These are phyloP conservation scores for Pseudogymnoascus sp. DNA, from an alignment of 2,329 filamentous ascomycete genomes.

Conservation along the genomic window DNA sequence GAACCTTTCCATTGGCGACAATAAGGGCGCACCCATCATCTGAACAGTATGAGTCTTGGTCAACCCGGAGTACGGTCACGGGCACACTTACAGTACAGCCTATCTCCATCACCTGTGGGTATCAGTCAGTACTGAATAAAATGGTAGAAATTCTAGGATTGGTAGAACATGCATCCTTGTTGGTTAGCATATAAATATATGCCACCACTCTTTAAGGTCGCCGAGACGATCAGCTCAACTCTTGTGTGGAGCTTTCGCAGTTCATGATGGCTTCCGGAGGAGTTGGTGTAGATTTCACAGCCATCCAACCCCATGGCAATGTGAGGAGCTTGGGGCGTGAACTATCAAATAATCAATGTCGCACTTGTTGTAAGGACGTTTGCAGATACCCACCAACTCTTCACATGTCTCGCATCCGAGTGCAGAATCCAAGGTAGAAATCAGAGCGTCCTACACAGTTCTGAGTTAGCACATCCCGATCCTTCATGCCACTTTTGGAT, in stretches of 20 bases:
- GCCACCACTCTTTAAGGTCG: conserved; percentile 51
- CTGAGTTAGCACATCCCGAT: not conserved
- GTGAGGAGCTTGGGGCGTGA: conserved; percentile 45
- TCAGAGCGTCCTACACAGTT: conserved; percentile 27
- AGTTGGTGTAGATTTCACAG: conserved; percentile 65
- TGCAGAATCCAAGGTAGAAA: conserved; percentile 49
- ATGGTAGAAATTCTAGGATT: conserved; percentile 30
- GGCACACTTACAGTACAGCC: not conserved
- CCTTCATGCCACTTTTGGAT: not conserved
- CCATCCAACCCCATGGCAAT: conserved; percentile 57
- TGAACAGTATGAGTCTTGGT: not conserved
- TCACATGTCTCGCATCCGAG: conserved; percentile 61
- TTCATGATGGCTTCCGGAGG: conserved; percentile 58
- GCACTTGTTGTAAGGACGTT: not conserved
- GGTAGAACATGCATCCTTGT: conserved; percentile 43
- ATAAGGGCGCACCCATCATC: conserved; percentile 50
- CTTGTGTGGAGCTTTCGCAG: conserved; percentile 57
- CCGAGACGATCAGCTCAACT: conserved; percentile 56
- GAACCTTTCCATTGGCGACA: conserved; percentile 48
- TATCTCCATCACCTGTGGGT: not conserved
- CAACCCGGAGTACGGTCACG: not conserved
- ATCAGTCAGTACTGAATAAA: not conserved
- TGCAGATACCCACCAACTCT: conserved; percentile 37
- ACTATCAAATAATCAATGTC: conserved; percentile 23
- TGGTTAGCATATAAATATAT: conserved; percentile 57